Conservation (phyloP, 2,329 filamentous ascomycete species). For the Lecanoromycetidae sp. region DNA sequence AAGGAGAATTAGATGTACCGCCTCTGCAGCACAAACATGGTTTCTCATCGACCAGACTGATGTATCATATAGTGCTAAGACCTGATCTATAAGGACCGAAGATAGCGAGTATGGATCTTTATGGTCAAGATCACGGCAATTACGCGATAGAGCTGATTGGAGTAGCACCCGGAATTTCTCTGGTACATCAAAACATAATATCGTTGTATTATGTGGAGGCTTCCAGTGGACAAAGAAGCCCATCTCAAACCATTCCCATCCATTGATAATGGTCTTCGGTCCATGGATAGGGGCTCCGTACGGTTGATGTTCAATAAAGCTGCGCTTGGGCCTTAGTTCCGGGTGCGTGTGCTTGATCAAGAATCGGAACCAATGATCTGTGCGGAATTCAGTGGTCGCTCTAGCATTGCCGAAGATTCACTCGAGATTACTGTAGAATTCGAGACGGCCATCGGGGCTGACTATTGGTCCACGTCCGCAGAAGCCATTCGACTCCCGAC, state of each 20-base stretch:
- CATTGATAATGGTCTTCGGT: neutral
- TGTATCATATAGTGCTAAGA: slow-evolving; percentile 21
- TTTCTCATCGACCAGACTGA: slow-evolving; percentile 25
- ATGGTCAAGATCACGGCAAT: too few relatives aligned
- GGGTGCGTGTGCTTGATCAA: slow-evolving; percentile 17
- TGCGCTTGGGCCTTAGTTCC: too few relatives aligned
- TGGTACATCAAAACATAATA: slow-evolving; percentile 16
- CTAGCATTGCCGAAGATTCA: too few relatives aligned
- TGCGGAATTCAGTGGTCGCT: too few relatives aligned
- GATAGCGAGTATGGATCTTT: slow-evolving; percentile 18
- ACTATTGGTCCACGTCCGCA: neutral
- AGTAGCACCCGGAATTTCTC: neutral
- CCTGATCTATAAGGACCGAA: slow-evolving; percentile 19
- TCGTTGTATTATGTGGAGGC: slow-evolving; percentile 5
- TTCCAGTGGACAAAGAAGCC: slow-evolving; percentile 17
- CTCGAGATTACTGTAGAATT: neutral
- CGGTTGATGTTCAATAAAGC: too few relatives aligned
- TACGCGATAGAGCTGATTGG: neutral
- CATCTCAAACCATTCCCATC: slow-evolving; percentile 20
- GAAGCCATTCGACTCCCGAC: neutral
- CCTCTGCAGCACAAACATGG: slow-evolving; percentile 23
- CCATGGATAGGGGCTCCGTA: neutral
- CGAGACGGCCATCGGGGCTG: neutral
- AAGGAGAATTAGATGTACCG: slow-evolving; percentile 1
- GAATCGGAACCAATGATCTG: slow-evolving; percentile 22